Evolutionary conservation across 208 protist species (phyloP).

Genomic region (Wallacemonas sp.): DNA sequence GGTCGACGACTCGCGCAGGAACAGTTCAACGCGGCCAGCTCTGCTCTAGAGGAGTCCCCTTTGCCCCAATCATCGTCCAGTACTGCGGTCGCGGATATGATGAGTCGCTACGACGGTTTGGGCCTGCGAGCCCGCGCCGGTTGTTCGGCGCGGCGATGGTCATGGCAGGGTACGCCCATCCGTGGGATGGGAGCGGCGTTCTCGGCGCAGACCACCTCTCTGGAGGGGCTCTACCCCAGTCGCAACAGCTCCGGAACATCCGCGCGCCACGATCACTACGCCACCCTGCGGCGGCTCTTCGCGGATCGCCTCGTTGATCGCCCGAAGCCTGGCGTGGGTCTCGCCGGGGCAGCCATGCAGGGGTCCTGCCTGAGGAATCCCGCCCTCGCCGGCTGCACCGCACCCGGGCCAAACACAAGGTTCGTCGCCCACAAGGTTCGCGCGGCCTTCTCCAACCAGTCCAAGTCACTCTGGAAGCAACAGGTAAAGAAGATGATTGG

Average conservation of each 20-base stretch:
- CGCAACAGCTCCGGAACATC: slow-evolving; percentile 9
- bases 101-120: slow-evolving; percentile 7
- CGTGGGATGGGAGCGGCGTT: neutral
- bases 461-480: slow-evolving; percentile 12
- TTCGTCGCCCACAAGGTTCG: slow-evolving; percentile 8
- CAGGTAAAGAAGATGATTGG: slow-evolving; percentile 17
- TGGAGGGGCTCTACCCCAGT: slow-evolving; percentile 10
- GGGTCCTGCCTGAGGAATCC: neutral
- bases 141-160: neutral
- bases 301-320: neutral
- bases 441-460: slow-evolving; percentile 1
- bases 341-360: neutral
- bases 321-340: neutral
- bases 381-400: neutral
- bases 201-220: neutral
- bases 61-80: too few relatives aligned
- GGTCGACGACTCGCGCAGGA: neutral
- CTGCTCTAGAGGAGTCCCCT: too few relatives aligned
- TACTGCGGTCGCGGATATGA: neutral
- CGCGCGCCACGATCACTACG: neutral
- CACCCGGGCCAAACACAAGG: neutral
- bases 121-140: slow-evolving; percentile 1
- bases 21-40: too few relatives aligned
- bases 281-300: slow-evolving; percentile 8
- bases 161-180: neutral